Base-by-base conservation (phyloP, 129 eudicot species). In the Heracleum sosnowskyi region DNA sequence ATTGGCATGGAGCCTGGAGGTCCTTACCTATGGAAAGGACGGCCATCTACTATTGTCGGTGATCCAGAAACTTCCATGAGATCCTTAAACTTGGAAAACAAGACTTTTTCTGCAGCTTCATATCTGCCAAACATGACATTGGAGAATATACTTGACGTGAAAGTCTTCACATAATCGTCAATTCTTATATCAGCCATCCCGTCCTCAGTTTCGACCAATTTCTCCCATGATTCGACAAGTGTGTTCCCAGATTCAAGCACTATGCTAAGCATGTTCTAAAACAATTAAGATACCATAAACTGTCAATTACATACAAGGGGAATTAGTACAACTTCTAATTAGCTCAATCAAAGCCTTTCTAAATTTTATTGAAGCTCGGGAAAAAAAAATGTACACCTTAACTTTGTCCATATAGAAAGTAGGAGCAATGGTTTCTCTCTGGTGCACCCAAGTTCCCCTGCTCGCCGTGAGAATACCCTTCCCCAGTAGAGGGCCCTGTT, bases 381-480 rank as follows among this genome's bases (percentile, higher is more conserved):
- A n/a, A n/a, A n/a, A n/a, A n/a, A n/a, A n/a, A n/a, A n/a, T n/a
- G n/a, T n/a, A n/a, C n/a, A 89, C 93, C 93, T 84, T 86, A 66
- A 89, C 76, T 60, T 78, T 89, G 73, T 84, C 82, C 4, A 76
- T 81, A 71, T 83, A 82, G 47, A 89, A 82, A 40, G 79, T 84
- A 53, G 93, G 93, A 35, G 90, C 85, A 53, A 89, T 86, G 63
- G 83, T 82, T 81, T 86, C 84, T 80, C 86, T 84, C 73, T 89
- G 93, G 70, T 78, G 77, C 40, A 76, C 81, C 93, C 93, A 89
- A 33, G 84, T 80, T 9, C 77, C 49, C 35, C 87, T 87, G 37
- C 77, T 89, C 10, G 88, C 80, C 24, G 88, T 44, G 16, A 86
- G 60, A 72, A 89, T 84, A 42, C 93, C 90, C 77, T 75, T 82